Evolutionary conservation across 768 basidiomycete genomes (phyloP), one percentile per base, ranked within the genome.

Genomic region (Auricularia cornea): DNA sequence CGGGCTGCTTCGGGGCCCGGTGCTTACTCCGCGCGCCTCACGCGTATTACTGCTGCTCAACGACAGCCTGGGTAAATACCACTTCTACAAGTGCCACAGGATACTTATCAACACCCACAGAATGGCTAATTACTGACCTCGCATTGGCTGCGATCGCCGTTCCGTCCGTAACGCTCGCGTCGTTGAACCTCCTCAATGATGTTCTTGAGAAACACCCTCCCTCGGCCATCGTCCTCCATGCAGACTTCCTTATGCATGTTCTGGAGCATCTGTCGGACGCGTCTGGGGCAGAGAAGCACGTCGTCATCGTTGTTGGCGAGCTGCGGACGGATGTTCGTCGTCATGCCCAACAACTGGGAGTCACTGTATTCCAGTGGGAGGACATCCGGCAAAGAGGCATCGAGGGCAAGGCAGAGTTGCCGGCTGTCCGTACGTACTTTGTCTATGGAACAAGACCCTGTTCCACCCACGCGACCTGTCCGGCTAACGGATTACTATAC

Each of bases 101-200:
- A 20, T 28, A 29, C 54, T 67, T 20, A 60, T 66, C n/a, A 69
- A 62, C 33, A 64, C 71, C 59, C 26, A 3, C 69, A 90, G 92
- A 89, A 75, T 94, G 89, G 71, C 69, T 93, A 69, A 83, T 94
- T 56, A 79, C 84, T 31, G 92, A 94, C 75, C 79, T 94, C 30
- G 91, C 91, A 1, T 80, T 94, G 51, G 85, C 87, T 1, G 82
- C 84, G 5, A 81, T 85, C 66, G 86, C 85, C 11, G 84, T 90
- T 62, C 78, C 81, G 2, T 88, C 90, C 0, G 79, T 87, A 70
- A 92, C 86, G 5, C 75, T 88, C 62, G 77, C 81, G 60, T 84
- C 85, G 0, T 75, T 80, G 28, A 79, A 77, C 16, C 74, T 95
- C 20, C 82, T 97, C 44, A 78, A 86, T 0, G 75, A 81, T 2